Evolutionary conservation across 2,329 filamentous ascomycete genomes (phyloP).

Genomic region (Fusarium verticillioides): DNA sequence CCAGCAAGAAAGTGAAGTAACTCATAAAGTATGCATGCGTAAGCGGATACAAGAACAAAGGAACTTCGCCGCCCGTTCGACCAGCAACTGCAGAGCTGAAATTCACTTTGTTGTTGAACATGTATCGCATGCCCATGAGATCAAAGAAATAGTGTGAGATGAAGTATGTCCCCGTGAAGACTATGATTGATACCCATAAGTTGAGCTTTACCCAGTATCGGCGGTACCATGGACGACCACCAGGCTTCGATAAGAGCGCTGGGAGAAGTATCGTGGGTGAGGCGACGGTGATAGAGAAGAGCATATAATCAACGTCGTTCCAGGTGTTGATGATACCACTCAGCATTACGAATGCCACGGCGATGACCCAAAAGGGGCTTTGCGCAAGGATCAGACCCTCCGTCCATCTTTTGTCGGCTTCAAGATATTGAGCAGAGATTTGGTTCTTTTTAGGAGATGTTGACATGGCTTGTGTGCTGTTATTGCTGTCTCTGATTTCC

Average conservation of each 20-base stretch:
- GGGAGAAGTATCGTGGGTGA: neutral
- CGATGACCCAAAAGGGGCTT: slow-evolving; percentile 4
- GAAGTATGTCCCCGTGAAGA: neutral
- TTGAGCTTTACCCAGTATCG: slow-evolving; percentile 17
- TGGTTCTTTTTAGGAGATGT: neutral
- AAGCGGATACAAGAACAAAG: slow-evolving; percentile 11
- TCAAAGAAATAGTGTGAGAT: slow-evolving; percentile 15
- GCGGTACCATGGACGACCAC: slow-evolving; percentile 1
- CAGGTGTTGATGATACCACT: neutral
- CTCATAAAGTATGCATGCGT: slow-evolving; percentile 13
- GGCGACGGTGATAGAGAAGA: slow-evolving; percentile 3
- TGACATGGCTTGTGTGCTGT: neutral
- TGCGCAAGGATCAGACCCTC: neutral
- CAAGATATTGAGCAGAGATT: neutral
- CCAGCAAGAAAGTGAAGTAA: neutral
- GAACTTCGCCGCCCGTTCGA: neutral
- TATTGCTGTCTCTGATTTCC: neutral
- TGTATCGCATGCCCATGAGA: slow-evolving; percentile 13
- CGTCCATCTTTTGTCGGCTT: slow-evolving; percentile 1
- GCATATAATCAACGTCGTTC: slow-evolving; percentile 4
- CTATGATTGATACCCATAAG: neutral
- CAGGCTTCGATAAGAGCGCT: neutral
- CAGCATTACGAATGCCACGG: slow-evolving; percentile 5
- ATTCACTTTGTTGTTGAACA: neutral
- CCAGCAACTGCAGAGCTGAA: slow-evolving; percentile 8